Evolutionary conservation across 176 grass and related monocot genomes (phyloP), one percentile per base, ranked within the genome.

Genomic region (Leersia perrieri): DNA sequence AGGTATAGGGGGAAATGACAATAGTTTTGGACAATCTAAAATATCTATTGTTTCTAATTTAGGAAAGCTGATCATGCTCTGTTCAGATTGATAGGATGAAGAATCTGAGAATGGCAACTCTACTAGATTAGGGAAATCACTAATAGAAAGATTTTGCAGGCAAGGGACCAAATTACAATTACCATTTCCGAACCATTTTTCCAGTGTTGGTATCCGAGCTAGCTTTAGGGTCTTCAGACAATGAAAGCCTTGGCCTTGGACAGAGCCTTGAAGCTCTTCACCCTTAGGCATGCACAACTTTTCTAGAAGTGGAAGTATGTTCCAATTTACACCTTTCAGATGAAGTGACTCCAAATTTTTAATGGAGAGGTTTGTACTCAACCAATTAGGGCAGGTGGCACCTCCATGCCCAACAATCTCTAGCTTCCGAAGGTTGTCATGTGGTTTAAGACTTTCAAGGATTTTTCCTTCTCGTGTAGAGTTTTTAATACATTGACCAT

Each of bases 401-500:
- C 79, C 79, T 32, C 53, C 11, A 23, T 81, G 66, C 34, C 67
- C 67, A 14, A 0, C 14, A 62, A 81, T 62, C 18, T 68, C 3
- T 11, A 81, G 27, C 6, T 7, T 0, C 1, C 23, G 10, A 32
- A 81, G 67, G 41, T 72, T 72, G 4, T 7, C 10, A 5, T 42
- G 51, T 0, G 79, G 67, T 20, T 44, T 8, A 0, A 81, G 16
- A 16, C 53, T 67, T 33, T 72, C 67, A 33, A 81, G 51, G 32
- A 81, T 11, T 3, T 33, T 5, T 1, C 30, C 35, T 32, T 72
- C 79, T 5, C 20, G 10, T 15, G 0, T 0, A 5, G 6, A 0
- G 25, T 81, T 3, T 6, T 2, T 62, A 0, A 2, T 23, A 3
- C 0, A 2, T 31, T 18, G 0, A 0, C 2, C 1, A 5, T 0